Conservation (phyloP, 371 early-diverging fungal genomes). For the Paraphysoderma sedebokerense region DNA sequence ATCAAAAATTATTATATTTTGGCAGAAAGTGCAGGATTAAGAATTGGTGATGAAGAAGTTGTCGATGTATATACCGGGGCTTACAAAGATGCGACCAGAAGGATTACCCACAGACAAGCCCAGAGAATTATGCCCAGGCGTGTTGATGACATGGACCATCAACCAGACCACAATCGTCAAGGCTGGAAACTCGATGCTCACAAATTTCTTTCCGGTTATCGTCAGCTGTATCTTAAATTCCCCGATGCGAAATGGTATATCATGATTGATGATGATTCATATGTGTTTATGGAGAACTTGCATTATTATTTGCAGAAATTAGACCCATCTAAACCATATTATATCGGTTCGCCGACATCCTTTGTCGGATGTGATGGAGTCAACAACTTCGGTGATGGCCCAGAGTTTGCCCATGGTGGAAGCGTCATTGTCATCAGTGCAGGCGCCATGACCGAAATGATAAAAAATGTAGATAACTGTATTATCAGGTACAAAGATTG, state of each 20-base stretch:
- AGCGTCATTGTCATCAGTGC: background rate
- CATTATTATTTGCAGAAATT: conserved; percentile 3
- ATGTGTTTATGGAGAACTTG: conserved; percentile 21
- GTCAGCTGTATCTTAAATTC: conserved; percentile 10
- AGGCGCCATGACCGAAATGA: background rate
- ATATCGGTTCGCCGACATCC: conserved; percentile 18
- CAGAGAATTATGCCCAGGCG: no score
- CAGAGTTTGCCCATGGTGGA: conserved; percentile 18
- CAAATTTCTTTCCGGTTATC: conserved; percentile 30
- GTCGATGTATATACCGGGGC: no score
- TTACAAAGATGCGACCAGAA: no score
- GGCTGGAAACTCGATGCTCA: conserved; percentile 30
- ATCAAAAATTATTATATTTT: no score
- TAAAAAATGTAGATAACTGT: background rate
- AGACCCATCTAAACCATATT: conserved; percentile 13
- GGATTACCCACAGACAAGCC: no score
- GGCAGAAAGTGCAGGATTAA: no score
- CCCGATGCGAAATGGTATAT: conserved; percentile 31
- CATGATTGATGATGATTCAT: conserved; percentile 36
- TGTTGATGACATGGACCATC: no score
- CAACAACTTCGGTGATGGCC: conserved; percentile 18
- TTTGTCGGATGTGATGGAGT: conserved; percentile 22
- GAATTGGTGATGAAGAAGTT: no score
- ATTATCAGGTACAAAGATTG: background rate
- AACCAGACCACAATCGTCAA: no score